phyloP scores from a whole-genome alignment of 176 grass and related monocot species.

The Eleusine indica region DNA sequence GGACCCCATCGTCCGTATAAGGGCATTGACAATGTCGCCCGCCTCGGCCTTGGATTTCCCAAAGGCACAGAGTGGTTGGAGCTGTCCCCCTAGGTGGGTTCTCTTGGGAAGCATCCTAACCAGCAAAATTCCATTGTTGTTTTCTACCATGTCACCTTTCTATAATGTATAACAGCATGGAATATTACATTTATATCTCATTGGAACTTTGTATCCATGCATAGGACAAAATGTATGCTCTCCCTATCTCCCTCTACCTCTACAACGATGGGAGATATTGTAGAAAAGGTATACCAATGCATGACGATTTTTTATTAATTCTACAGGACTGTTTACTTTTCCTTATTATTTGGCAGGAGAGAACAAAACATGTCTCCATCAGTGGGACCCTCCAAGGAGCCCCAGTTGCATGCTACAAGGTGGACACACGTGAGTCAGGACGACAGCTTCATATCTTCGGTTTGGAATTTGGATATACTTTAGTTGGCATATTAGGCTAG shows the following conservation, averaged over 20 bases:
- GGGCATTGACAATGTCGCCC: slow-evolving; percentile 50
- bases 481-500: slow-evolving; percentile 45
- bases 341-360: not conserved
- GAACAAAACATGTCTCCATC: slow-evolving; percentile 5
- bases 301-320: not conserved
- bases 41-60: slow-evolving; percentile 65
- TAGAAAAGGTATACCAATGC: slow-evolving; percentile 5
- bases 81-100: slow-evolving; percentile 35
- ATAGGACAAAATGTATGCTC: slow-evolving; percentile 1
- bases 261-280: not conserved
- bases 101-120: slow-evolving; percentile 46
- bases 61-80: slow-evolving; percentile 51
- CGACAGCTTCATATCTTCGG: slow-evolving; percentile 38
- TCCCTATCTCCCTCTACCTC: slow-evolving; percentile 15
- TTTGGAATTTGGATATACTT: slow-evolving; percentile 40
- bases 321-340: not conserved
- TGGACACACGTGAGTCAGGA: slow-evolving; percentile 44
- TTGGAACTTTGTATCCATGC: slow-evolving; percentile 17
- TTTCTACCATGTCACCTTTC: slow-evolving; percentile 32
- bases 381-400: not conserved
- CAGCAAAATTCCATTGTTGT: slow-evolving; percentile 28
- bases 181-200: slow-evolving; percentile 37
- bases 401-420: slow-evolving; percentile 31
- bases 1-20: slow-evolving; percentile 10
- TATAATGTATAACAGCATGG: slow-evolving; percentile 4